Percentiles rank a stretch among this genome's conserved stretches.
Evolutionary conservation across 2,329 filamentous ascomycete species (phyloP).

Genomic region (Stachybotrys elegans): DNA sequence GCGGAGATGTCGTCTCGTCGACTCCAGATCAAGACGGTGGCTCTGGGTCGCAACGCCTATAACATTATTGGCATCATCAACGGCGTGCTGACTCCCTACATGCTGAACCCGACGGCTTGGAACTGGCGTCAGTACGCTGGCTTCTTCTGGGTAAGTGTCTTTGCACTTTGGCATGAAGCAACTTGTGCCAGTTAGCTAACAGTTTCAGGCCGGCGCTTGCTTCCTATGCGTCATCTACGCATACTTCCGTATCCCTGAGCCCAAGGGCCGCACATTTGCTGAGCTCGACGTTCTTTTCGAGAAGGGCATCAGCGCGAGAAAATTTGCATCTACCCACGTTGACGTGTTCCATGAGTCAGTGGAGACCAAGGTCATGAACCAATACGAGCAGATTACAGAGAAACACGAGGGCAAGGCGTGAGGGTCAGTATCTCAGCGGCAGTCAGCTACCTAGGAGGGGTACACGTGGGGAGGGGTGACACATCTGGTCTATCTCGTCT

Average conservation of each 20-base stretch:
- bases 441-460: no score
- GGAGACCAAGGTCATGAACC: slow-evolving; percentile 41
- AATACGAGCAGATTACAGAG: slow-evolving; percentile 36
- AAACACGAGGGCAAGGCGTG: no score
- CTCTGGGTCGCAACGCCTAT: slow-evolving; percentile 75
- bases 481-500: no score
- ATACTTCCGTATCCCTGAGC: slow-evolving; percentile 57
- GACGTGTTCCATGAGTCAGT: slow-evolving; percentile 51
- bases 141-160: slow-evolving; percentile 69
- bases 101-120: slow-evolving; percentile 85
- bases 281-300: slow-evolving; percentile 86
- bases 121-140: slow-evolving; percentile 83
- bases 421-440: no score
- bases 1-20: slow-evolving; percentile 77
- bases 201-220: slow-evolving; percentile 60
- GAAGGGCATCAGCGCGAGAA: slow-evolving; percentile 62
- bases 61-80: slow-evolving; percentile 73
- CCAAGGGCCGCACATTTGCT: slow-evolving; percentile 73
- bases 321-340: slow-evolving; percentile 59
- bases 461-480: no score
- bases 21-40: slow-evolving; percentile 87
- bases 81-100: slow-evolving; percentile 81
- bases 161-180: no score
- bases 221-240: slow-evolving; percentile 78
- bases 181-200: slow-evolving; percentile 7